phyloP scores from a whole-genome alignment of 768 basidiomycete species.

The Mycena vitilis region DNA sequence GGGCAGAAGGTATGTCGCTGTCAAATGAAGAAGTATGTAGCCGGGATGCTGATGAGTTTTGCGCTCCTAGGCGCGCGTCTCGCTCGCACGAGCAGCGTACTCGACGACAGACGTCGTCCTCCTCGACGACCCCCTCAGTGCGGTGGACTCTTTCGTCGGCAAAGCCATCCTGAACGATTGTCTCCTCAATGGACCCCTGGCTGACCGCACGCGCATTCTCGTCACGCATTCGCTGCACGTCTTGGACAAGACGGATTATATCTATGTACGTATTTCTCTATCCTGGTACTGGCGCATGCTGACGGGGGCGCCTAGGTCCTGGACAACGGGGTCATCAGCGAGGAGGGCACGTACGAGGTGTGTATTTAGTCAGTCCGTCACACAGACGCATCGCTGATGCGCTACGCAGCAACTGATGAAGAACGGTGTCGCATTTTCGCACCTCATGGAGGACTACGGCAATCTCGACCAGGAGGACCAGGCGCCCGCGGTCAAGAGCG shows the following conservation, averaged over 20 bases:
- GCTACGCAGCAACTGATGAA: conserved; percentile 56
- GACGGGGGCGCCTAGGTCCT: conserved; percentile 49
- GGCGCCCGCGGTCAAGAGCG: conserved; percentile 35
- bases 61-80: conserved; percentile 68
- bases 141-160: conserved; percentile 83
- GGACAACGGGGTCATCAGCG: conserved; percentile 67
- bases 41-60: conserved; percentile 19
- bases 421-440: conserved; percentile 56
- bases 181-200: conserved; percentile 63
- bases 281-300: not conserved
- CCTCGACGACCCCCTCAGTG: conserved; percentile 85
- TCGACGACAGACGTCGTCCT: conserved; percentile 78
- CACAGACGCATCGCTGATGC: conserved; percentile 13
- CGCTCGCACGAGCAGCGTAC: conserved; percentile 82
- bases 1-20: conserved; percentile 32
- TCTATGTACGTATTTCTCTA: conserved; percentile 52
- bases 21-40: too few species aligned
- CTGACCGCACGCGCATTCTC: conserved; percentile 66
- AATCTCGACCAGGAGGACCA: conserved; percentile 51
- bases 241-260: conserved; percentile 69
- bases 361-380: conserved; percentile 16
- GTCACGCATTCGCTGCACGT: conserved; percentile 72
- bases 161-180: conserved; percentile 74
- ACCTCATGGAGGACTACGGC: conserved; percentile 68
- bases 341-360: conserved; percentile 71